Conservation (phyloP, 2,329 filamentous ascomycete species). For the Penicillium sp. region DNA sequence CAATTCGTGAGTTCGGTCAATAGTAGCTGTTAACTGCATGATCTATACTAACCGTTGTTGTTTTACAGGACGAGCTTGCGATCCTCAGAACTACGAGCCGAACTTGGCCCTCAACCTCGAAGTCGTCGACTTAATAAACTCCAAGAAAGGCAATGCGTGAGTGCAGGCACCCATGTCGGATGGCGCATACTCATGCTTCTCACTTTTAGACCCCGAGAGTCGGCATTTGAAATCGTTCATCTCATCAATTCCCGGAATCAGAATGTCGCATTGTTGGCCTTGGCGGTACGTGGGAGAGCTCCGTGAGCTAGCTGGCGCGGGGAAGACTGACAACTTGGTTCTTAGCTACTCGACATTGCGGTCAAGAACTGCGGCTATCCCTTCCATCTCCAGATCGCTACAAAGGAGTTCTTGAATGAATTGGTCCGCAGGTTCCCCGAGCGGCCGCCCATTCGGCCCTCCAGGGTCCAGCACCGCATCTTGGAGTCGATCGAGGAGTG, state of each 20-base stretch:
- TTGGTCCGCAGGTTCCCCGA: constrained; percentile 94
- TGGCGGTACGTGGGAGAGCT: constrained; percentile 54
- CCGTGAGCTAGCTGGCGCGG: constrained; percentile 8
- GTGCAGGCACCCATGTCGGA: constrained; percentile 24
- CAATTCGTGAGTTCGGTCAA: constrained; percentile 61
- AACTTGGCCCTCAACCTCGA: constrained; percentile 95
- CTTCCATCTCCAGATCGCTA: constrained; percentile 96
- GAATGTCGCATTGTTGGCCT: constrained; percentile 84
- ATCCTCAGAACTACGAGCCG: constrained; percentile 95
- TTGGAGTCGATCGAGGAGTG: constrained; percentile 97
- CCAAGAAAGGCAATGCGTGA: constrained; percentile 87
- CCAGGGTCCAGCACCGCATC: constrained; percentile 85
- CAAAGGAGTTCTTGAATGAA: constrained; percentile 98
- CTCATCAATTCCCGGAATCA: constrained; percentile 96
- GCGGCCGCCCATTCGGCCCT: constrained; percentile 78
- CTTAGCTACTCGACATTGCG: constrained; percentile 88
- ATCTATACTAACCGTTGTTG: constrained; percentile 15
- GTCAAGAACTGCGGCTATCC: constrained; percentile 99
- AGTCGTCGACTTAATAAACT: constrained; percentile 93
- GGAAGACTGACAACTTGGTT: constrained; percentile 12
- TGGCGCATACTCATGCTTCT: constrained; percentile 25
- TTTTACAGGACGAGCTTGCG: constrained; percentile 74
- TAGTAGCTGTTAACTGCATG: background rate
- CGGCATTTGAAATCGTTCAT: constrained; percentile 85
- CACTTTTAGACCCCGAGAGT: constrained; percentile 70